These are phyloP conservation scores for Colletotrichum trifolii DNA, from an alignment of 2,329 filamentous ascomycete genomes.

Conservation along the genomic window DNA sequence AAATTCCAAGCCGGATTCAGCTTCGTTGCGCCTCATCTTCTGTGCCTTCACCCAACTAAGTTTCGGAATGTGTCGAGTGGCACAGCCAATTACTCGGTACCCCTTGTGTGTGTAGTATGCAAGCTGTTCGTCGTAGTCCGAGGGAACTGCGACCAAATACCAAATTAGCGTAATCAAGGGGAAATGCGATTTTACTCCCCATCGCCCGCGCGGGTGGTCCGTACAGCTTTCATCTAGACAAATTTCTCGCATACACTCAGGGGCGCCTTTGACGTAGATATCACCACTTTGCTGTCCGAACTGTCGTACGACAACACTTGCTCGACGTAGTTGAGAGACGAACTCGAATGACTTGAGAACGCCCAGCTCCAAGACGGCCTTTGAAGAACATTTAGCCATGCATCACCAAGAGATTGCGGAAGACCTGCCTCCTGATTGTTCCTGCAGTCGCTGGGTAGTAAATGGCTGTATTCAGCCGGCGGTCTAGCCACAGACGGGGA, in stretches of 20 bases:
- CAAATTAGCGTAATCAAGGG: no score
- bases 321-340: conserved; percentile 88
- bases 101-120: conserved; percentile 94
- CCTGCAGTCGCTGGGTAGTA: conserved; percentile 39
- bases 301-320: conserved; percentile 90
- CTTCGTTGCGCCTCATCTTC: conserved; percentile 89
- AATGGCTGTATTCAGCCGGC: conserved; percentile 60
- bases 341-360: conserved; percentile 94
- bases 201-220: background rate
- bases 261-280: conserved; percentile 95
- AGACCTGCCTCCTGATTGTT: conserved; percentile 43
- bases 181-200: conserved; percentile 47
- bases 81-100: conserved; percentile 95
- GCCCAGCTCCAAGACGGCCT: conserved; percentile 82
- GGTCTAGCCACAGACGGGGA: conserved; percentile 91
- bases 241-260: conserved; percentile 95
- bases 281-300: conserved; percentile 87
- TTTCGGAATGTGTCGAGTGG: conserved; percentile 86
- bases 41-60: conserved; percentile 95
- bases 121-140: conserved; percentile 89
- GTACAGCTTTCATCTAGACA: conserved; percentile 84
- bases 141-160: conserved; percentile 67
- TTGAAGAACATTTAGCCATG: background rate
- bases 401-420: background rate
- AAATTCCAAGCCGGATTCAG: conserved; percentile 86